phyloP scores from a whole-genome alignment of 2,329 filamentous ascomycete genomes.

The Beauveria caledonica region DNA sequence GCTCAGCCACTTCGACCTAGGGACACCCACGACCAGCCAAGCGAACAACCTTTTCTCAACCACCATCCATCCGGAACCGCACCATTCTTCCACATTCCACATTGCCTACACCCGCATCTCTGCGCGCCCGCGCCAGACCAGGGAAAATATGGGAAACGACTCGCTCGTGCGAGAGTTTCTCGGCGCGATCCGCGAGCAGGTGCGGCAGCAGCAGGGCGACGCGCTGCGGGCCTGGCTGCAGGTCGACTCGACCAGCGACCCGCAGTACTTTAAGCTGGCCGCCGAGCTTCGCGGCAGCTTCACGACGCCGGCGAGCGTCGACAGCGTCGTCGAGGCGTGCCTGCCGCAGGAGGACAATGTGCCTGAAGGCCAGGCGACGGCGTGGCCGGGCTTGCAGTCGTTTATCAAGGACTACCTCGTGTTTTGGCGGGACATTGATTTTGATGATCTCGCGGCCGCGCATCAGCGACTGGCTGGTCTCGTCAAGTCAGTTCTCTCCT shows the following conservation, averaged over 20 bases:
- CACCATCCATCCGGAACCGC: background rate
- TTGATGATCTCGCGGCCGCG: constrained; percentile 64
- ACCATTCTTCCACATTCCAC: too few relatives aligned
- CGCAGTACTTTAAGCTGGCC: constrained; percentile 60
- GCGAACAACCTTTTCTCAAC: background rate
- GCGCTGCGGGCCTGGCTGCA: constrained; percentile 62
- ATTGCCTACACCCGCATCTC: background rate
- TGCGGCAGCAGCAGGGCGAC: constrained; percentile 55
- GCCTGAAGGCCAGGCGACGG: constrained; percentile 53
- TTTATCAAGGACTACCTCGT: constrained; percentile 76
- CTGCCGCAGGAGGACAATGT: constrained; percentile 59
- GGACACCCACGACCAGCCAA: background rate
- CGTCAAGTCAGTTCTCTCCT: constrained; percentile 53
- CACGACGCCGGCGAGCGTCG: constrained; percentile 41
- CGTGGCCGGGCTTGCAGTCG: constrained; percentile 68
- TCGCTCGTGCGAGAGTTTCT: constrained; percentile 63
- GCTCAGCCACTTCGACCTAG: background rate
- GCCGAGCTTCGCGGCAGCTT: constrained; percentile 57
- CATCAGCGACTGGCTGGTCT: constrained; percentile 67
- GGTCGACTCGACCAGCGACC: constrained; percentile 63
- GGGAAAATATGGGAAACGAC: background rate
- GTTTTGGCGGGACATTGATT: constrained; percentile 74
- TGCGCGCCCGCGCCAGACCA: too few relatives aligned
- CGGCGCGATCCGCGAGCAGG: constrained; percentile 45
- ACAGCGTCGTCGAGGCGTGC: constrained; percentile 53